These are phyloP conservation scores for Choiromyces venosus DNA, from an alignment of 495 filamentous ascomycete species.

Conservation along the genomic window DNA sequence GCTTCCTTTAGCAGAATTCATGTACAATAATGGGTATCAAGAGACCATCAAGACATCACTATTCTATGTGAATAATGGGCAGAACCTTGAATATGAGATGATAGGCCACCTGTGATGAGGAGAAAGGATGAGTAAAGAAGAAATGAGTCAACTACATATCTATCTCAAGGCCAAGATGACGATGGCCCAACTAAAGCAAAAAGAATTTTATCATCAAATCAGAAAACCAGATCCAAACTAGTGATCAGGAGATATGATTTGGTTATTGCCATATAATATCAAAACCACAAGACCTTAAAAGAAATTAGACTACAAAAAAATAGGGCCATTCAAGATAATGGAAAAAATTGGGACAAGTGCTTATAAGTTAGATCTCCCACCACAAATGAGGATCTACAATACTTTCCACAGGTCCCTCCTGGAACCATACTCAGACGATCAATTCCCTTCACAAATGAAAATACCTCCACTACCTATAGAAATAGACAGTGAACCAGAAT, in stretches of 20 bases:
- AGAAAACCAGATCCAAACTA: background rate
- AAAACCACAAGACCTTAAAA: background rate
- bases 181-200: no score
- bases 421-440: constrained; percentile 1
- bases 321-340: constrained; percentile 1
- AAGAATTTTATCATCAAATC: background rate
- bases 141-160: no score
- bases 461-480: no score
- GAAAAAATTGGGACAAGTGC: background rate
- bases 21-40: constrained; percentile 7
- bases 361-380: background rate
- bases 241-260: background rate
- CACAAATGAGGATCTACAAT: constrained; percentile 21
- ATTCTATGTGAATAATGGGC: constrained; percentile 12
- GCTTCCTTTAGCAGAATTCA: constrained; percentile 13
- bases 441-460: no score
- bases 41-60: background rate
- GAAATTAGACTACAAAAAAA: constrained; percentile 14
- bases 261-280: background rate
- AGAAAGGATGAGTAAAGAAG: background rate
- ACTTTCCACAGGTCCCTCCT: constrained; percentile 21
- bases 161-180: background rate
- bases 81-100: background rate
- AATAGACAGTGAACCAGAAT: no score
- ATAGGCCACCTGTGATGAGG: background rate